Percentiles rank a stretch among this genome's conserved stretches.
phyloP scores from a whole-genome alignment of 768 basidiomycete genomes.

The Phylloporus sp. region DNA sequence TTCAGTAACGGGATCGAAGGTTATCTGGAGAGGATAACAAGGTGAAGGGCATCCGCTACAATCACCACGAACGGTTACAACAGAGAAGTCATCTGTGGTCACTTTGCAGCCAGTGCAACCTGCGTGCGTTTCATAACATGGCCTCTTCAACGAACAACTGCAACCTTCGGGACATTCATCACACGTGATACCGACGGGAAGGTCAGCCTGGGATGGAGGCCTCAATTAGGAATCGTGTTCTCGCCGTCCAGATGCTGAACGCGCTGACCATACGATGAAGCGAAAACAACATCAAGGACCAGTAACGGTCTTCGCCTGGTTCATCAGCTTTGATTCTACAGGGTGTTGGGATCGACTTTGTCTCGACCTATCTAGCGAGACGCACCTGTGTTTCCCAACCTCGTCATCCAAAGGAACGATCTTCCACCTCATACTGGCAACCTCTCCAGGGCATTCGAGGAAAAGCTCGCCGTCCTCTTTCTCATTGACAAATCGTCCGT shows the following conservation, averaged over 20 bases:
- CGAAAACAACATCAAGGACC: background rate
- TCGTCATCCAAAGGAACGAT: background rate
- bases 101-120: no score
- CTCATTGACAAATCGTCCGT: background rate
- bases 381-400: background rate
- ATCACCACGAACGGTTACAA: no score
- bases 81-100: no score
- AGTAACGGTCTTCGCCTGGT: background rate
- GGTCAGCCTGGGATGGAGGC: no score
- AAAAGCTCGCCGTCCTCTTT: background rate
- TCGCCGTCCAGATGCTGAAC: background rate
- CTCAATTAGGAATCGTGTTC: background rate
- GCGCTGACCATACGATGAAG: background rate
- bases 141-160: background rate
- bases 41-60: slow-evolving; percentile 9
- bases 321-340: background rate
- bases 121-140: fast-evolving
- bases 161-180: background rate
- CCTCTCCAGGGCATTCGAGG: background rate
- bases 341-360: background rate
- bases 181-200: no score
- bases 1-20: no score
- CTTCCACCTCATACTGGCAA: background rate
- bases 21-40: background rate
- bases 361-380: background rate